phyloP scores from a whole-genome alignment of 176 grass and related monocot genomes.

The Zea mays region DNA sequence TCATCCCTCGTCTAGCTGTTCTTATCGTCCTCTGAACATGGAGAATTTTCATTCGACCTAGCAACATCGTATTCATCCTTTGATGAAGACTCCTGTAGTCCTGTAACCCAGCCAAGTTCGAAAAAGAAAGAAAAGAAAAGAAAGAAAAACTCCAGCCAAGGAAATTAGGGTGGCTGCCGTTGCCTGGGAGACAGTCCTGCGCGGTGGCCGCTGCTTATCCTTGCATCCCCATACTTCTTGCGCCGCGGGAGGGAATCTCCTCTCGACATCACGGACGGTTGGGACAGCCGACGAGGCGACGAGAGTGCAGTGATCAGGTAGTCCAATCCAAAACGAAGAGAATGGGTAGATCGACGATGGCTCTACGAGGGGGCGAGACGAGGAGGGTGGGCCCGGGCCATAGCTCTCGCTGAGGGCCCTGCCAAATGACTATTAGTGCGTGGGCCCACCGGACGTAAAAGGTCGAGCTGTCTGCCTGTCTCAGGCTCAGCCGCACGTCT shows the following conservation, averaged over 20 bases:
- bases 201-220: background rate
- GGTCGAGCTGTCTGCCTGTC: too few species aligned
- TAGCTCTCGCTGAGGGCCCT: background rate
- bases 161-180: slow-evolving; percentile 12
- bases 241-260: background rate
- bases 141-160: background rate
- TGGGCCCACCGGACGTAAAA: background rate
- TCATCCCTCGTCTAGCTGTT: background rate
- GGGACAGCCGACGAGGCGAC: background rate
- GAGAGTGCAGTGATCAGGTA: background rate
- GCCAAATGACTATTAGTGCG: background rate
- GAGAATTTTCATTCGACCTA: background rate
- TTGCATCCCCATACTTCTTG: background rate
- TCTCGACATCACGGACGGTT: background rate
- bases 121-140: too few species aligned
- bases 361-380: background rate
- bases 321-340: background rate
- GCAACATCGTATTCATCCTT: background rate
- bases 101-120: too few species aligned
- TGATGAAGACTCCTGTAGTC: background rate
- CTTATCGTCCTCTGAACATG: background rate
- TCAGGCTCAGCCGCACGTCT: too few species aligned
- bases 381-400: background rate
- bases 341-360: background rate
- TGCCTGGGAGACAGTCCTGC: background rate